phyloP scores from a whole-genome alignment of 108 stramenopile species.

The Fragilariopsis cylindrus region DNA sequence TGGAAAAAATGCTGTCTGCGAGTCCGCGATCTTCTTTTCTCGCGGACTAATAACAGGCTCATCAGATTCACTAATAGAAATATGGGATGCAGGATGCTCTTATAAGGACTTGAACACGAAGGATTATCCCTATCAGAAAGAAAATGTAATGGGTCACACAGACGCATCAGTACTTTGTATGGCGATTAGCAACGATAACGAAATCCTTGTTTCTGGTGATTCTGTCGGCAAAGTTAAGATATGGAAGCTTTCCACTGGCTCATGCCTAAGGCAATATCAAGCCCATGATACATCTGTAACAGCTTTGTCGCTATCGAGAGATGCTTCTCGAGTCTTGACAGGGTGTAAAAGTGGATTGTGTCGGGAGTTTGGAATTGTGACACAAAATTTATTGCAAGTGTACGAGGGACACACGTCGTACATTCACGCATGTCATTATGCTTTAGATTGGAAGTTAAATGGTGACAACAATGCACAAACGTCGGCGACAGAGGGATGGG shows the following conservation, averaged over 20 bases:
- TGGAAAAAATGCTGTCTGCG: conserved; percentile 77
- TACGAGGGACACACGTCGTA: conserved; percentile 89
- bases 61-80: conserved; percentile 93
- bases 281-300: conserved; percentile 66
- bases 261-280: conserved; percentile 68
- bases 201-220: conserved; percentile 82
- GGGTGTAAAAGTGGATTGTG: conserved; percentile 66
- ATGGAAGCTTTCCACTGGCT: conserved; percentile 82
- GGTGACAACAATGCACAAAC: conserved; percentile 4
- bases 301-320: conserved; percentile 57
- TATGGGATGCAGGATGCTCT: conserved; percentile 79
- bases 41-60: conserved; percentile 81
- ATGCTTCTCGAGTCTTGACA: conserved; percentile 71
- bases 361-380: conserved; percentile 80
- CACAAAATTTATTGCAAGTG: conserved; percentile 76
- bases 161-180: conserved; percentile 59
- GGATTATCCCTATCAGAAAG: conserved; percentile 68
- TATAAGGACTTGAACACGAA: conserved; percentile 57
- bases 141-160: conserved; percentile 91
- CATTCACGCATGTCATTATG: conserved; percentile 72
- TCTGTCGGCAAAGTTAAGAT: conserved; percentile 72
- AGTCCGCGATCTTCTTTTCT: conserved; percentile 70
- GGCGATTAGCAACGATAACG: conserved; percentile 81
- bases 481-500: conserved; percentile 24
- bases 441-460: conserved; percentile 25